phyloP scores from a whole-genome alignment of 768 basidiomycete species.

The Suillus weaverae region DNA sequence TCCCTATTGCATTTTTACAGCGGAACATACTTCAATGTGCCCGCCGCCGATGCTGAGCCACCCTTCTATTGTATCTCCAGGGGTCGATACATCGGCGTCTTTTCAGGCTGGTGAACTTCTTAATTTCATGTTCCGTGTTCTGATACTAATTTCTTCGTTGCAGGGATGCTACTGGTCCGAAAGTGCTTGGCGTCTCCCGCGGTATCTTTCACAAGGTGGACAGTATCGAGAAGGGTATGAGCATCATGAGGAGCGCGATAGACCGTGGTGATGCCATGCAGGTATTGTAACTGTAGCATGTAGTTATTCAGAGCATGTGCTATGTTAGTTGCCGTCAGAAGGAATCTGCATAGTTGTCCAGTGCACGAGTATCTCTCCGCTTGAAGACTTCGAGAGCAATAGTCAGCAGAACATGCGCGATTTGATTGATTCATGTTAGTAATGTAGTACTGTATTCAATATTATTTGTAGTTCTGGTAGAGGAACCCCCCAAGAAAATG shows the following conservation, averaged over 20 bases:
- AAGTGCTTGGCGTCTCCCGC: background rate
- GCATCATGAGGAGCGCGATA: background rate
- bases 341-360: no score
- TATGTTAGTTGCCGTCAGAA: no score
- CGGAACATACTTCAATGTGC: background rate
- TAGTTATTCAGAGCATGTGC: no score
- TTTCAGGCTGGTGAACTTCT: background rate
- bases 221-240: background rate
- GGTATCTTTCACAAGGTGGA: background rate
- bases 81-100: background rate
- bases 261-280: no score
- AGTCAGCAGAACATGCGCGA: no score
- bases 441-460: no score
- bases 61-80: background rate
- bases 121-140: background rate
- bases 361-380: no score
- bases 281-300: no score
- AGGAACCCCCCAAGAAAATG: background rate
- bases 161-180: background rate
- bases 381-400: no score
- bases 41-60: background rate
- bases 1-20: background rate
- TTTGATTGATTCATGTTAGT: no score
- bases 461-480: background rate
- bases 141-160: background rate